Conservation (phyloP, 352 stramenopile genomes). For the Phytophthora macrochlamydospora region DNA sequence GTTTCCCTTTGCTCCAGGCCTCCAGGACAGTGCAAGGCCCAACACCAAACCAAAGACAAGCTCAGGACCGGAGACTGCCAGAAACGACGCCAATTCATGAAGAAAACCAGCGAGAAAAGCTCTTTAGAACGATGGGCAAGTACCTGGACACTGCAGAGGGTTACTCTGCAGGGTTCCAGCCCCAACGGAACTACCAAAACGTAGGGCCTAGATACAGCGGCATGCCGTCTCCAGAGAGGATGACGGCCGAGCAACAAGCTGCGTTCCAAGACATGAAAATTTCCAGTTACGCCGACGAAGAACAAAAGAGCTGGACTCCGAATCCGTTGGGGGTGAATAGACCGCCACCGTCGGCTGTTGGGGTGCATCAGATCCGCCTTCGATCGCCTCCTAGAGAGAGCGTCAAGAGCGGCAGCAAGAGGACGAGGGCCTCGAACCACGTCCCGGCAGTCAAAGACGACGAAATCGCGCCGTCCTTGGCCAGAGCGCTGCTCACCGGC, state of each 20-base stretch:
- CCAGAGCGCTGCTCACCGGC: conserved; percentile 45
- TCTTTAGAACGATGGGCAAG: conserved; percentile 65
- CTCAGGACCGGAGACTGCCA: neutral
- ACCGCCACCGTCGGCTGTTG: conserved; percentile 4
- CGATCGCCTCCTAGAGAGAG: conserved; percentile 15
- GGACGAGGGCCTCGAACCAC: conserved; percentile 31
- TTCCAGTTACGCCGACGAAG: conserved; percentile 32
- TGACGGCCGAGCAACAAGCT: conserved; percentile 36
- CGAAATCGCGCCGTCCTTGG: conserved; percentile 46
- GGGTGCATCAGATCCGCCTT: conserved; percentile 21
- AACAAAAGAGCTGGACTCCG: conserved; percentile 20
- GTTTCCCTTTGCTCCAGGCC: conserved; percentile 47
- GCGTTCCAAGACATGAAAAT: conserved; percentile 47
- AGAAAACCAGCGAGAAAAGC: conserved; percentile 36
- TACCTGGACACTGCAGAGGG: conserved; percentile 30
- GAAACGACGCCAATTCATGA: neutral
- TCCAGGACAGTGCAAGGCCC: neutral
- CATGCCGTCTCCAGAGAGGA: conserved; percentile 30
- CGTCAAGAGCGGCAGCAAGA: conserved; percentile 43
- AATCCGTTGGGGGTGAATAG: conserved; percentile 12
- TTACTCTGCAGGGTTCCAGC: conserved; percentile 1
- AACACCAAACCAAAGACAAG: neutral
- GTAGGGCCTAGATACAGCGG: conserved; percentile 10
- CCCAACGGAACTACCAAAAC: conserved; percentile 17
- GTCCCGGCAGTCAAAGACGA: conserved; percentile 11